Evolutionary conservation across 208 protist genomes (phyloP).

Genomic region (Wallacemonas rigidus): DNA sequence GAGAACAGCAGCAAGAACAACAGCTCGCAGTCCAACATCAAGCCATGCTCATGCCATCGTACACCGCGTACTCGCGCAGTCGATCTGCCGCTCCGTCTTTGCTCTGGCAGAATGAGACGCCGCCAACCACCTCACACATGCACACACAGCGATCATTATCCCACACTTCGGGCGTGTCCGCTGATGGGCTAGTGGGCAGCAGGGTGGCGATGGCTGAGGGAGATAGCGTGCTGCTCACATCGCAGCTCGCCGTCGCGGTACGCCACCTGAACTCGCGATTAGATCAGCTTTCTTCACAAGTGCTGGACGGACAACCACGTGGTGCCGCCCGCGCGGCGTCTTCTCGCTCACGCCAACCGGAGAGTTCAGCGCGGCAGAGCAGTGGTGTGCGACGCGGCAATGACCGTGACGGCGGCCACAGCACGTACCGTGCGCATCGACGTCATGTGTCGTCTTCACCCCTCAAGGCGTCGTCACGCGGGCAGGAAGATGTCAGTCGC

Average conservation of each 20-base stretch:
- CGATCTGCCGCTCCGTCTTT: neutral
- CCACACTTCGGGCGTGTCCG: neutral
- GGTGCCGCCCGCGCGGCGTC: neutral
- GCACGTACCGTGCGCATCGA: slow-evolving; percentile 9
- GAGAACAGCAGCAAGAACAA: slow-evolving; percentile 18
- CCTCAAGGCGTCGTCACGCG: neutral
- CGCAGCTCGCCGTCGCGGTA: slow-evolving; percentile 7
- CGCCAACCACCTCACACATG: neutral
- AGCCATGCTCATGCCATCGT: neutral
- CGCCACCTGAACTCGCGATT: slow-evolving; percentile 7
- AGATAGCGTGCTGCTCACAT: neutral
- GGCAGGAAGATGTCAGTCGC: neutral
- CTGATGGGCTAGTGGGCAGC: neutral
- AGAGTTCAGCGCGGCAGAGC: neutral
- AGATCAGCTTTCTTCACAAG: slow-evolving; percentile 6
- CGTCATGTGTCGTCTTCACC: neutral
- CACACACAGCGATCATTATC: neutral
- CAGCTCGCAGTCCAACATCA: slow-evolving; percentile 14
- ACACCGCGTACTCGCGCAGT: slow-evolving; percentile 1
- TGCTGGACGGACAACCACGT: neutral
- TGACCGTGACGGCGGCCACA: neutral
- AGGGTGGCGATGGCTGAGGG: neutral
- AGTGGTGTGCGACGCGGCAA: neutral
- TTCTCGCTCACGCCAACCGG: neutral
- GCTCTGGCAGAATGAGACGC: neutral